Conservation (phyloP, 1,139 yeast species). For the Yamadazyma spencermartinsiae region DNA sequence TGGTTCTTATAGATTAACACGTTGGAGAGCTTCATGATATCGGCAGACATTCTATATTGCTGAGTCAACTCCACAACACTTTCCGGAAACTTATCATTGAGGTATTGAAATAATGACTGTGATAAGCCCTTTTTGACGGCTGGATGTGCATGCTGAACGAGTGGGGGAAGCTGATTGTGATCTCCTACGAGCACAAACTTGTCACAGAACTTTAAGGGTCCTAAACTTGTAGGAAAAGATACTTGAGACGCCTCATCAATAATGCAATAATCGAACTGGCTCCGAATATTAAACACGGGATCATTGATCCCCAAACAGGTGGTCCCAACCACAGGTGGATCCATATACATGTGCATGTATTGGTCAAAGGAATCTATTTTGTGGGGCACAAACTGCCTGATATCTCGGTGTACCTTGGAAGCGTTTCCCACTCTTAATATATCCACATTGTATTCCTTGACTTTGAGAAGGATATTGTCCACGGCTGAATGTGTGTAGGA, state of each 20-base stretch:
- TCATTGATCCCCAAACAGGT: slow-evolving; percentile 83
- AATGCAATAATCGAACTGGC: slow-evolving; percentile 85
- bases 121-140: slow-evolving; percentile 64
- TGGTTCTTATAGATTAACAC: slow-evolving; percentile 72
- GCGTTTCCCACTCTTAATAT: slow-evolving; percentile 61
- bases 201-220: slow-evolving; percentile 77
- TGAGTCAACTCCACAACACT: slow-evolving; percentile 72
- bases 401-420: slow-evolving; percentile 61
- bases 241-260: slow-evolving; percentile 97
- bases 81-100: slow-evolving; percentile 71
- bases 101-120: slow-evolving; percentile 68
- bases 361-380: slow-evolving; percentile 45
- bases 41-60: slow-evolving; percentile 92
- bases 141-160: slow-evolving; percentile 64
- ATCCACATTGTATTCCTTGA: slow-evolving; percentile 48
- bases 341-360: slow-evolving; percentile 45
- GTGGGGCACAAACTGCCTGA: slow-evolving; percentile 54
- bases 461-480: slow-evolving; percentile 80
- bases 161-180: slow-evolving; percentile 87
- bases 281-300: slow-evolving; percentile 53
- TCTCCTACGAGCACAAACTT: slow-evolving; percentile 92
- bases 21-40: slow-evolving; percentile 82
- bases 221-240: slow-evolving; percentile 85
- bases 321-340: slow-evolving; percentile 78
- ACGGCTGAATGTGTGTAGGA: slow-evolving; percentile 96